Base-by-base conservation (phyloP, 2,329 filamentous ascomycete species). In the Ophiostoma tasmaniense region DNA sequence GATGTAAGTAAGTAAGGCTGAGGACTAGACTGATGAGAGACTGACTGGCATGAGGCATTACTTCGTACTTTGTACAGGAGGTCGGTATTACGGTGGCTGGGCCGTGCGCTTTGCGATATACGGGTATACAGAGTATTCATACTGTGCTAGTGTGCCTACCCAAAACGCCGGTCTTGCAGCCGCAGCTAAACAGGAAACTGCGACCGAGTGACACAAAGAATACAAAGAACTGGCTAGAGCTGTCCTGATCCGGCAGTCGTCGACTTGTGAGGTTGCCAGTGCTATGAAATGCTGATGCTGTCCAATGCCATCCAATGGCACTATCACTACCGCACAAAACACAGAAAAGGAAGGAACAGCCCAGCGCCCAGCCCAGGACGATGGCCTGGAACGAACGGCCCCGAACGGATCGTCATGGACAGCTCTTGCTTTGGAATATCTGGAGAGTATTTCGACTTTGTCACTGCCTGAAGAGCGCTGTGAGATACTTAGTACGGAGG, bases 1-100 rank as follows among this genome's bases (percentile, higher is more conserved):
- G 17, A 45, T 45, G 7, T 45, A 45, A 45, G 42, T 55, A 69
- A 30, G 68, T 70, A 70, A 67, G 68, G 68, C 68, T 70, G 68
- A 70, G 52, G 25, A n/a, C 37, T 14, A 55, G 50, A 25, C 64
- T 28, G 35, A 42, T 66, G 66, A 25, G 61, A 39, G 33, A n/a
- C 42, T 28, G 17, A 37, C 61, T 28, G 45, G 3, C 30, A 17
- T 50, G 67, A 66, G 68, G 52, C 64, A 69, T 52, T 69, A 50
- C n/a, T n/a, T n/a, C n/a, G n/a, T n/a, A n/a, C n/a, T n/a, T n/a
- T n/a, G n/a, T n/a, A n/a, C n/a, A n/a, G n/a, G 50, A 55, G 25
- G n/a, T 11, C n/a, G 50, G 11, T 10, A 52, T 25, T 22, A 39
- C 52, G 39, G 28, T 61, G 55, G 55, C 55, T 61, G 14, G 55